Conservation (phyloP, 495 filamentous ascomycete genomes). For the Lophiostoma macrostomum region DNA sequence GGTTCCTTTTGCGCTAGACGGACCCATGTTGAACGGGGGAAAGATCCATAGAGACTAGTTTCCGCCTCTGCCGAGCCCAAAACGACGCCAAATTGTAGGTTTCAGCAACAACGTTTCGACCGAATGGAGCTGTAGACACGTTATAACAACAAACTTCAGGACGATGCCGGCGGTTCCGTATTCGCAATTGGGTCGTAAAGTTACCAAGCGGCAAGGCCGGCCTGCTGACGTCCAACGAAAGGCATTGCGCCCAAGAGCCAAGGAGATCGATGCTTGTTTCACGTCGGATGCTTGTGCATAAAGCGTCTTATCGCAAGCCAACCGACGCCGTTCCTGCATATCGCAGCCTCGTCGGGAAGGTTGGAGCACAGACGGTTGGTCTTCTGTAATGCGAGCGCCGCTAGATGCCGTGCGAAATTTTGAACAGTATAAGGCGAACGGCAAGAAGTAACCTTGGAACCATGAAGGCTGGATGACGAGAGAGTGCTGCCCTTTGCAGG, state of each 20-base stretch:
- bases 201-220: background rate
- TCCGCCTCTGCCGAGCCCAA: background rate
- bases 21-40: background rate
- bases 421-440: background rate
- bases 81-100: background rate
- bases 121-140: too few species aligned
- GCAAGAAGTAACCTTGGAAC: background rate
- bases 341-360: background rate
- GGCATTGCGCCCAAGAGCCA: background rate
- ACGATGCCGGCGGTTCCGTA: too few species aligned
- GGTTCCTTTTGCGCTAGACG: background rate
- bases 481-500: background rate
- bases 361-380: background rate
- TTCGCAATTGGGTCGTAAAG: too few species aligned
- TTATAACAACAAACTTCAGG: too few species aligned
- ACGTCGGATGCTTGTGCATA: background rate
- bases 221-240: background rate
- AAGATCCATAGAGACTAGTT: background rate
- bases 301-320: background rate
- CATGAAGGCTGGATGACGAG: background rate
- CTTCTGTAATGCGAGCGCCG: too few species aligned
- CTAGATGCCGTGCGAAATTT: background rate
- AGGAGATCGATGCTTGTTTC: background rate
- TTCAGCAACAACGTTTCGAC: background rate
- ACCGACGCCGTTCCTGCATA: background rate